Evolutionary conservation across 1,139 yeast genomes (phyloP), one percentile per base, ranked within the genome.

Genomic region (Blastobotrys persicus): DNA sequence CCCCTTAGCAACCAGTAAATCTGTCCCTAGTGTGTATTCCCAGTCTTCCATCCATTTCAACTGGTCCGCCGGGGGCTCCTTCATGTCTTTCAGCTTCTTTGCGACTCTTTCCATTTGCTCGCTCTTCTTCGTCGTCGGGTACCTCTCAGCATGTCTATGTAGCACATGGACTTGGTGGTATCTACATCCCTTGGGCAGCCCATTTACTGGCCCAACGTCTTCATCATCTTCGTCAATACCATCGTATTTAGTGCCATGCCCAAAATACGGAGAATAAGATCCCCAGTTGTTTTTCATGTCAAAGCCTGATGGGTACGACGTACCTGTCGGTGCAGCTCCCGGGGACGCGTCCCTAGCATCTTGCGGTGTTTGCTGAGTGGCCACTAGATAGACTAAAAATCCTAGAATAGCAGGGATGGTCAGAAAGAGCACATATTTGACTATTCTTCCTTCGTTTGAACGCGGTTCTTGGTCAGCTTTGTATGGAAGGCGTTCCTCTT

Each of bases 201-300:
- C 65, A 43, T 57, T 55, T 42, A 56, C 58, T 42, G 50, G 47
- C n/a, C 60, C 60, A 5, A 60, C 58, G 14, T 48, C 45, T 9
- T 56, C 54, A 46, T 59, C 59, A 13, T 23, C 31, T 13, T 47
- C 48, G 14, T 37, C 41, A 38, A 66, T 57, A 4, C 70, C 71
- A 14, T 56, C 60, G 48, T 63, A 69, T 7, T 61, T 58, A 6
- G 59, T 57, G 17, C 74, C 75, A n/a, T 67, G 57, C 19, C 68
- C 72, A 53, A 70, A 70, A 55, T 68, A 71, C 12, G 75, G 75
- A 31, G 74, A 67, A 44, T 65, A 59, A 6, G 72, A 55, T 26
- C 74, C 75, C 75, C 75, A 71, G 45, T 71, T 69, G 49, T 70
- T 69, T 54, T 62, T 63, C 66, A 70, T 70, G 55, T 70, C 65